Evolutionary conservation across 768 basidiomycete genomes (phyloP).

Genomic region (Lactarius vividus): DNA sequence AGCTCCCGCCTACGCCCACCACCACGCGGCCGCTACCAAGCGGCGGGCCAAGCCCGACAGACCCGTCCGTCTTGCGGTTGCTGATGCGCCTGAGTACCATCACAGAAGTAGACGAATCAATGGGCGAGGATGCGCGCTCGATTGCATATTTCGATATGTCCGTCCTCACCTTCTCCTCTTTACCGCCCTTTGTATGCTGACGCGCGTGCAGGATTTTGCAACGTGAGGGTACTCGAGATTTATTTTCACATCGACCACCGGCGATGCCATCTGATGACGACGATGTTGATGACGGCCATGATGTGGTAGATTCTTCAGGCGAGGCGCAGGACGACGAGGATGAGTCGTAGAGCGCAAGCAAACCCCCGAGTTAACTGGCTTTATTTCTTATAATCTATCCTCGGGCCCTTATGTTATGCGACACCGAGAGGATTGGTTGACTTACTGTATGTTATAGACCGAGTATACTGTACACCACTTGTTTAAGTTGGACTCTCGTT

Average conservation of each 20-base stretch:
- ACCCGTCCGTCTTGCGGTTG: conserved; percentile 40
- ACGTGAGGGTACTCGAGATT: conserved; percentile 54
- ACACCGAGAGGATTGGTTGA: background rate
- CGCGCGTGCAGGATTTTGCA: conserved; percentile 50
- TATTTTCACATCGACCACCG: conserved; percentile 49
- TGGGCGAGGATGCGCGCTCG: conserved; percentile 46
- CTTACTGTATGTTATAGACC: background rate
- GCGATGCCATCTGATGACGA: conserved; percentile 34
- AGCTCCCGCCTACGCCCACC: conserved; percentile 46
- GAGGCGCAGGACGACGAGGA: conserved; percentile 1
- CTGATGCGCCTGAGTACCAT: conserved; percentile 30
- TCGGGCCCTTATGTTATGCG: background rate
- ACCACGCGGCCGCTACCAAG: conserved; percentile 47
- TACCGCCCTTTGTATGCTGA: conserved; percentile 15
- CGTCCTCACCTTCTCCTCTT: conserved; percentile 32
- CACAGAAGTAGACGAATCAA: conserved; percentile 33
- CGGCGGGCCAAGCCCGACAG: conserved; percentile 35
- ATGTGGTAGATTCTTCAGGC: conserved; percentile 7
- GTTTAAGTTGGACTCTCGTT: background rate
- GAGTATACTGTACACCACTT: background rate
- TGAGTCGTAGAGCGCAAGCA: background rate
- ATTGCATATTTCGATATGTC: conserved; percentile 75
- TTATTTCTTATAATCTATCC: background rate
- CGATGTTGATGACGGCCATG: conserved; percentile 32
- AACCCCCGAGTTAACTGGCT: background rate